These are phyloP conservation scores for Nidularia sp. DNA, from an alignment of 768 basidiomycete species.

Conservation along the genomic window DNA sequence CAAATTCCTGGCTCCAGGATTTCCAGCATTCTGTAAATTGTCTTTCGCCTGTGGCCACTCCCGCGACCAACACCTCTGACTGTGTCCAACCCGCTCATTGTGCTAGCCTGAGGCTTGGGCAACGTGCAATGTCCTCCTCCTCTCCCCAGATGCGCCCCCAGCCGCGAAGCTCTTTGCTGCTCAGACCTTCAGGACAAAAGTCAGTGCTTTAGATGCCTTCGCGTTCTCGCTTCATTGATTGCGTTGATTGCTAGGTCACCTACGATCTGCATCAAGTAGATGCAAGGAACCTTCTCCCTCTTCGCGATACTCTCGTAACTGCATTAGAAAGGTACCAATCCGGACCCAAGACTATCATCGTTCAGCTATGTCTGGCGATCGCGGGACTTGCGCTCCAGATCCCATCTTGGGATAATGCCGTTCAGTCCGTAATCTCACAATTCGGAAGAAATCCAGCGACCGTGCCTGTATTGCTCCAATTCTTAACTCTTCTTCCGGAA, in stretches of 20 bases:
- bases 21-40: conserved; percentile 98
- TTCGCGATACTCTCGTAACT: conserved; percentile 83
- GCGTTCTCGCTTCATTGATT: conserved; percentile 9
- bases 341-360: conserved; percentile 80
- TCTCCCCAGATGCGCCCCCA: conserved; percentile 69
- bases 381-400: conserved; percentile 90
- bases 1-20: conserved; percentile 95
- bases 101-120: conserved; percentile 95
- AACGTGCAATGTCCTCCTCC: conserved; percentile 88
- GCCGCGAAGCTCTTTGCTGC: conserved; percentile 92
- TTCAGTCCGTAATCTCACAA: conserved; percentile 75
- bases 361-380: conserved; percentile 87
- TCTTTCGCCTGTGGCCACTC: conserved; percentile 69
- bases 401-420: conserved; percentile 78
- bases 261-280: conserved; percentile 93
- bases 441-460: conserved; percentile 84
- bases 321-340: conserved; percentile 68
- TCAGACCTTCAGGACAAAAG: conserved; percentile 95
- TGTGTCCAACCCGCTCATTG: conserved; percentile 51
- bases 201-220: conserved; percentile 27
- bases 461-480: conserved; percentile 83
- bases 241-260: conserved; percentile 64
- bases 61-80: conserved; percentile 64
- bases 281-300: conserved; percentile 60
- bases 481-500: conserved; percentile 88